Conservation (phyloP, 768 basidiomycete genomes). For the Coprinellus micaceus region DNA sequence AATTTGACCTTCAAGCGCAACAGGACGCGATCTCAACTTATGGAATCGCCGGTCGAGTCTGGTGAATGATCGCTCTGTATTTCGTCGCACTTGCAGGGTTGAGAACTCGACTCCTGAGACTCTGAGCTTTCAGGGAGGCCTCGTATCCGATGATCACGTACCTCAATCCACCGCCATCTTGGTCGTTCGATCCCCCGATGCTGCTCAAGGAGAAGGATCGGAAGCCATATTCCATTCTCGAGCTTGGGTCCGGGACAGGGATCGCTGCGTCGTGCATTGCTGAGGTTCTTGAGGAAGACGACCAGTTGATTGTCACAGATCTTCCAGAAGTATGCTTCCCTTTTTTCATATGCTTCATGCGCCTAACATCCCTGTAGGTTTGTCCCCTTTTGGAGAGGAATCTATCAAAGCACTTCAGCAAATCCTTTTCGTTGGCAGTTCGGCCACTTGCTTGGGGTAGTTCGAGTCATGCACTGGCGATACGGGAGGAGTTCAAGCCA, state of each 20-base stretch:
- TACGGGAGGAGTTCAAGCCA: background rate
- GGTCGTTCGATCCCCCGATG: slow-evolving; percentile 48
- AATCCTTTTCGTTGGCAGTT: slow-evolving; percentile 26
- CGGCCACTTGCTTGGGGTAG: slow-evolving; percentile 73
- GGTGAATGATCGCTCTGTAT: slow-evolving; percentile 42
- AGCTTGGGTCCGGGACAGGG: slow-evolving; percentile 80
- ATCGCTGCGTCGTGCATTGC: slow-evolving; percentile 49
- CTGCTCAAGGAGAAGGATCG: slow-evolving; percentile 33
- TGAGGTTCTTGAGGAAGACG: slow-evolving; percentile 34
- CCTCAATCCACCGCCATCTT: slow-evolving; percentile 33
- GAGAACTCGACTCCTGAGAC: slow-evolving; percentile 1
- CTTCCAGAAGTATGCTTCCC: slow-evolving; percentile 58
- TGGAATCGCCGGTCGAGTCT: slow-evolving; percentile 83
- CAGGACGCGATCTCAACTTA: slow-evolving; percentile 60
- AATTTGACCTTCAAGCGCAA: slow-evolving; percentile 41
- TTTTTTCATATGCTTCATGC: background rate
- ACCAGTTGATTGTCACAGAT: slow-evolving; percentile 63
- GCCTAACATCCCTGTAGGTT: slow-evolving; percentile 28
- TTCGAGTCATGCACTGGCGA: slow-evolving; percentile 31
- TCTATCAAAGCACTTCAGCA: slow-evolving; percentile 16
- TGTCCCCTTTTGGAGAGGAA: slow-evolving; percentile 44
- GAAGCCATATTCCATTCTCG: slow-evolving; percentile 45
- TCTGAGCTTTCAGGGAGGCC: slow-evolving; percentile 57
- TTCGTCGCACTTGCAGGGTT: too few species aligned
- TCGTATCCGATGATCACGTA: slow-evolving; percentile 60